phyloP scores from a whole-genome alignment of 2,329 filamentous ascomycete genomes.

The Penicillium sp. region DNA sequence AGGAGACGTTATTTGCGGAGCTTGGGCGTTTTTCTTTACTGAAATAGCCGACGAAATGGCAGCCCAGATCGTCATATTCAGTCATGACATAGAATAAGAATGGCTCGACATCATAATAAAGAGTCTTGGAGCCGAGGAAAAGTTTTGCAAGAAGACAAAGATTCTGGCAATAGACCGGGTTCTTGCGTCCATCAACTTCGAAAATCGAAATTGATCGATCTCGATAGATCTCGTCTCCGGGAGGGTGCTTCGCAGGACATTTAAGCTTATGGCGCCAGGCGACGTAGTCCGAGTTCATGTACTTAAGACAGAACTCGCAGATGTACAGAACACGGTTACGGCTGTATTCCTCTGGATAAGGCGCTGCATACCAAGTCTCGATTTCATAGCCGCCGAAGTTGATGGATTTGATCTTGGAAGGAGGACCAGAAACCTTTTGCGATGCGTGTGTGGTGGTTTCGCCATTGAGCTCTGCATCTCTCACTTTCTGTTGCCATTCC shows the following conservation, averaged over 20 bases:
- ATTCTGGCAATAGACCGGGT: slow-evolving; percentile 95
- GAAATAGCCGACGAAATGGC: slow-evolving; percentile 98
- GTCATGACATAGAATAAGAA: slow-evolving; percentile 99
- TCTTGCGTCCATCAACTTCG: slow-evolving; percentile 91
- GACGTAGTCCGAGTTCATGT: slow-evolving; percentile 99
- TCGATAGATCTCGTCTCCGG: slow-evolving; percentile 96
- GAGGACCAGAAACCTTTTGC: slow-evolving; percentile 76
- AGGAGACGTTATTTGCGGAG: slow-evolving; percentile 95
- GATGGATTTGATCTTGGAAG: slow-evolving; percentile 97
- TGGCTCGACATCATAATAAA: slow-evolving; percentile 99
- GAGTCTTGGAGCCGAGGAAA: slow-evolving; percentile 95
- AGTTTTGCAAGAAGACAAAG: slow-evolving; percentile 92
- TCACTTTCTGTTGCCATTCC: slow-evolving; percentile 73
- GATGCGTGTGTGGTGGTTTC: slow-evolving; percentile 63
- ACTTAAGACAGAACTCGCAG: slow-evolving; percentile 98
- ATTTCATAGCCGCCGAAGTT: slow-evolving; percentile 98
- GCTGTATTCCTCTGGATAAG: slow-evolving; percentile 97
- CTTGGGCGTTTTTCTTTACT: slow-evolving; percentile 96
- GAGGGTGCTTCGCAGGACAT: slow-evolving; percentile 93
- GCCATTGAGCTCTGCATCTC: slow-evolving; percentile 62
- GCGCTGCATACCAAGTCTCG: slow-evolving; percentile 97
- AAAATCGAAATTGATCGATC: slow-evolving; percentile 94
- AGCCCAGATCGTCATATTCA: slow-evolving; percentile 80
- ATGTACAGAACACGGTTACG: slow-evolving; percentile 96
- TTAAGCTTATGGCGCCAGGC: slow-evolving; percentile 98